phyloP scores from a whole-genome alignment of 306 rosid genomes.

The Purshia tridentata region DNA sequence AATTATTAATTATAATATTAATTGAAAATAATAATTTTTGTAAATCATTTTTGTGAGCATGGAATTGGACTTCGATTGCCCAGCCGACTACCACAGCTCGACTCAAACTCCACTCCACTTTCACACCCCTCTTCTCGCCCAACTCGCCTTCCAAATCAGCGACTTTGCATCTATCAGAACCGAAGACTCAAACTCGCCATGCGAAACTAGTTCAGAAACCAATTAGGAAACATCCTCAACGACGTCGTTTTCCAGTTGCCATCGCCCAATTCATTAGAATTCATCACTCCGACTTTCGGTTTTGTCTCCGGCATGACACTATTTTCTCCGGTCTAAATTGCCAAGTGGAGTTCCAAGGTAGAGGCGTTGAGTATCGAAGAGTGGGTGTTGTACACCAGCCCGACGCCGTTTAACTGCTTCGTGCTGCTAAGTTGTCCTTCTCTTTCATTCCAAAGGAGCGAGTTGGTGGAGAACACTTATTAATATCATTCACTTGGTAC shows the following conservation, averaged over 20 bases:
- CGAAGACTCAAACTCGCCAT: conserved; percentile 39
- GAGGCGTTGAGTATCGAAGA: conserved; percentile 47
- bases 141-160: conserved; percentile 37
- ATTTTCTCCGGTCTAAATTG: conserved; percentile 33
- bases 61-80: too few species aligned
- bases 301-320: conserved; percentile 61
- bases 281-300: conserved; percentile 65
- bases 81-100: too few species aligned
- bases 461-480: conserved; percentile 36
- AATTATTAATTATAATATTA: too few species aligned
- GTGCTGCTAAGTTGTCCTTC: conserved; percentile 79
- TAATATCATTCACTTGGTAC: too few species aligned
- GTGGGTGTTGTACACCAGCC: conserved; percentile 67
- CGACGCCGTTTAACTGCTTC: conserved; percentile 84
- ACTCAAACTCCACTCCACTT: neutral
- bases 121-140: conserved; percentile 23
- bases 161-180: conserved; percentile 53
- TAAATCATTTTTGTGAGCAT: too few species aligned
- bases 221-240: conserved; percentile 38
- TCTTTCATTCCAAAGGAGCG: conserved; percentile 42
- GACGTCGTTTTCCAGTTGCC: conserved; percentile 38
- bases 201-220: conserved; percentile 24
- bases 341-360: neutral
- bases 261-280: conserved; percentile 40
- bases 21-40: too few species aligned